Base-by-base conservation (phyloP, 345 rosid species). In the Mallotus nudiflorus region DNA sequence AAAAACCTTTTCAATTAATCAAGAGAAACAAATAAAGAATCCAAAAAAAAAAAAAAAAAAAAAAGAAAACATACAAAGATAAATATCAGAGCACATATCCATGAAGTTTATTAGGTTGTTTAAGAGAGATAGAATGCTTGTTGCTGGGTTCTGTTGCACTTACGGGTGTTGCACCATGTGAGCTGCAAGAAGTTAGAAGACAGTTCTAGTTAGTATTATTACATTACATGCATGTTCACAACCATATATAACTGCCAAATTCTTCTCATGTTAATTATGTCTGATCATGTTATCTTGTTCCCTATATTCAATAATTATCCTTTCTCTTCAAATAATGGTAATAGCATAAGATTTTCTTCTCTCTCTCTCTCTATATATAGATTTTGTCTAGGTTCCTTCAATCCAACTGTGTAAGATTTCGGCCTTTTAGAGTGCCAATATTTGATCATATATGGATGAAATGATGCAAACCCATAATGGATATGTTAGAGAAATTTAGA, bases 221-320 rank as follows among this genome's bases (percentile, higher is more conserved):
- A 20, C 19, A 40, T n/a, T 16, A 35, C 63, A 59, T 59, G 15
- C 27, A 42, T n/a, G 45, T 37, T 18, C 27, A 20, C 45, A 53
- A 14, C 56, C 24, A 22, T 12, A 1, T 22, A 61, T 42, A 62
- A 62, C 19, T 42, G 50, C 77, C 54, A 63, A 40, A 51, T 29
- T 57, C 58, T 56, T 57, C 39, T 27, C 66, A n/a, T 35, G 19
- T 54, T 19, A n/a, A n/a, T n/a, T n/a, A 40, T 15, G 60, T 55
- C 72, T 66, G n/a, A n/a, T n/a, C 79, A 79, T 71, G 55, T 68
- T 68, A 20, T 68, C 65, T 35, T 79, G 80, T 68, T 67, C 70
- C 65, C 46, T 24, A 24, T 22, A 65, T 65, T 16, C 52, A 22
- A 20, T n/a, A n/a, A n/a, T 15, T n/a, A 44, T 42, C 25, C 24